phyloP scores from a whole-genome alignment of 768 basidiomycete genomes.

The Serendipita sp. region DNA sequence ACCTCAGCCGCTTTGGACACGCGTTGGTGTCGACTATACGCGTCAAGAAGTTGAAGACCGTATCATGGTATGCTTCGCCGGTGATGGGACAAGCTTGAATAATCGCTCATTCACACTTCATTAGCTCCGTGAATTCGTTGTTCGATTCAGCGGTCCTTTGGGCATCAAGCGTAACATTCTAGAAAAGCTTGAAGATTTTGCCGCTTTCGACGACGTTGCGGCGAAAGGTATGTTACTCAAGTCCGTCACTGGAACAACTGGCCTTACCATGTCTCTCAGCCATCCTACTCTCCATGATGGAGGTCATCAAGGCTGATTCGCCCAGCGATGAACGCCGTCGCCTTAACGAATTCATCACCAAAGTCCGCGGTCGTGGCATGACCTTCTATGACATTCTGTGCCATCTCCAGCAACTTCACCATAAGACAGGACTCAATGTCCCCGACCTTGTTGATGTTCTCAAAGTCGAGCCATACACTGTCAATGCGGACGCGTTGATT shows the following conservation, averaged over 20 bases:
- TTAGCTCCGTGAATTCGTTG: background rate
- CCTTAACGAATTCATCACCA: background rate
- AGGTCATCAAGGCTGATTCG: background rate
- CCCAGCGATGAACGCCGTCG: background rate
- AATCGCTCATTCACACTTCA: background rate
- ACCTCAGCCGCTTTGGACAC: constrained; percentile 5
- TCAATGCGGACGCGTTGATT: background rate
- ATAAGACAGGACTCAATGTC: background rate
- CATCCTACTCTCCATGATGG: background rate
- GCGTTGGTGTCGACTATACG: background rate
- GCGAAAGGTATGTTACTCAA: background rate
- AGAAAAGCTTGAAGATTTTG: constrained; percentile 2
- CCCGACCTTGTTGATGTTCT: background rate
- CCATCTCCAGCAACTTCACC: background rate
- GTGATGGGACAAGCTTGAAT: background rate
- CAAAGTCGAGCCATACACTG: background rate
- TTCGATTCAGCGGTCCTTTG: background rate
- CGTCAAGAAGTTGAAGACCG: constrained; percentile 5
- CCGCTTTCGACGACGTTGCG: background rate
- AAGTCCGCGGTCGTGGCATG: constrained; percentile 1
- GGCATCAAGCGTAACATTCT: background rate
- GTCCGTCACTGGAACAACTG: background rate
- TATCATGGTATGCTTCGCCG: background rate
- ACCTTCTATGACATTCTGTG: constrained; percentile 2
- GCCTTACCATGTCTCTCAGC: background rate